Base-by-base conservation (phyloP, 331 rosid genomes). In the Malus hybrid region DNA sequence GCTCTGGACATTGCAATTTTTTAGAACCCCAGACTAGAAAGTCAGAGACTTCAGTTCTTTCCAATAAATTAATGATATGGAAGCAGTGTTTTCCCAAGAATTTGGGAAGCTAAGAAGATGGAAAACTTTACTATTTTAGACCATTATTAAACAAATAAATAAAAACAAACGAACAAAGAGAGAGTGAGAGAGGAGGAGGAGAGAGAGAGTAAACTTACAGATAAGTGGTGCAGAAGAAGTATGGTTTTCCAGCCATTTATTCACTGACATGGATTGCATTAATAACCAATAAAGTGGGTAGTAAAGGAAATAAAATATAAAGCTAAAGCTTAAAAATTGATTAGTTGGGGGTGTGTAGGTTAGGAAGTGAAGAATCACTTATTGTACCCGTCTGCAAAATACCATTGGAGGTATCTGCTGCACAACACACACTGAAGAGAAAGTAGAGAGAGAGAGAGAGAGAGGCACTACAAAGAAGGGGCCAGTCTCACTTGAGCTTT, bases 241-340 rank as follows among this genome's bases (percentile, higher is more conserved):
- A 46, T 76, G 80, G 75, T 77, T 85, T 87, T 81, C 87, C 84
- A 80, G 76, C 86, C 71, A 79, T 73, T 70, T 72, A 83, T 81
- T 80, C 78, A 82, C 91, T 86, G 91, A 86, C 88, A 87, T 80
- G 76, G 86, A 87, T 85, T 89, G 85, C 87, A 68, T 80, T 81
- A 82, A 61, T 29, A 67, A 70, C 42, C 42, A 2, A 7, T 63
- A 73, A 88, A 85, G 88, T 76, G 63, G 79, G 81, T 52, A 69
- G 78, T 59, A 60, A 56, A 75, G 76, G 70, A 31, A 66, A 24
- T 39, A 63, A 69, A 6, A 68, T 61, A 44, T 32, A 57, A 10
- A 33, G 59, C 55, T 15, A 66, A 22, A 44, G 78, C 1, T 67
- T 1, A 36, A 24, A 24, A 24, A 24, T 24, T 6, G 10, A 12